Conservation (phyloP, 345 rosid species). For the Bruguiera sexangula region DNA sequence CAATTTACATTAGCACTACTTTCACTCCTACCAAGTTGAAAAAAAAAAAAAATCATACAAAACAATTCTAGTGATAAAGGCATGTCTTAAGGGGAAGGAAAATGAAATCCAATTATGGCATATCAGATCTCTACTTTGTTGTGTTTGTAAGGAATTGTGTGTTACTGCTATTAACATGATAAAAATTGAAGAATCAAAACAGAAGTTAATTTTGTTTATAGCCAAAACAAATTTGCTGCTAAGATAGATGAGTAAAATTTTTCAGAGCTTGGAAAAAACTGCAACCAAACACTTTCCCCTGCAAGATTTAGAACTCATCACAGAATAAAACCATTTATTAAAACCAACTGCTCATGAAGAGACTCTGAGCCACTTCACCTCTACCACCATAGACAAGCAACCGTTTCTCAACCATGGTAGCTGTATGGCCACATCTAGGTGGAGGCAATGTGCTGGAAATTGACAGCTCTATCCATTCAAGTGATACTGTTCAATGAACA, state of each 20-base stretch:
- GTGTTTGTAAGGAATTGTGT: too few species aligned
- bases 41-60: too few species aligned
- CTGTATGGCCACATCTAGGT: conserved; percentile 97
- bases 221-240: neutral
- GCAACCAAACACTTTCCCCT: neutral
- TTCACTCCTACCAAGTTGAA: too few species aligned
- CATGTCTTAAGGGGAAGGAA: too few species aligned
- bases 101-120: too few species aligned
- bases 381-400: conserved; percentile 93
- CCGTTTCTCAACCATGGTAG: conserved; percentile 94
- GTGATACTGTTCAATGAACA: conserved; percentile 61
- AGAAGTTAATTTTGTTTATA: too few species aligned
- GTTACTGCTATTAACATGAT: too few species aligned
- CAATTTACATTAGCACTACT: too few species aligned
- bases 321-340: neutral
- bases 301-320: neutral
- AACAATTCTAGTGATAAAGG: too few species aligned
- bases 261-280: neutral
- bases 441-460: conserved; percentile 78
- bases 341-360: neutral
- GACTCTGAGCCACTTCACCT: conserved; percentile 42
- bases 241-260: neutral
- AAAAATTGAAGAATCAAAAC: too few species aligned
- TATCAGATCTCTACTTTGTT: too few species aligned
- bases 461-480: conserved; percentile 91